Base-by-base conservation (phyloP, 441 rosid genomes). In the Corymbia citriodora region DNA sequence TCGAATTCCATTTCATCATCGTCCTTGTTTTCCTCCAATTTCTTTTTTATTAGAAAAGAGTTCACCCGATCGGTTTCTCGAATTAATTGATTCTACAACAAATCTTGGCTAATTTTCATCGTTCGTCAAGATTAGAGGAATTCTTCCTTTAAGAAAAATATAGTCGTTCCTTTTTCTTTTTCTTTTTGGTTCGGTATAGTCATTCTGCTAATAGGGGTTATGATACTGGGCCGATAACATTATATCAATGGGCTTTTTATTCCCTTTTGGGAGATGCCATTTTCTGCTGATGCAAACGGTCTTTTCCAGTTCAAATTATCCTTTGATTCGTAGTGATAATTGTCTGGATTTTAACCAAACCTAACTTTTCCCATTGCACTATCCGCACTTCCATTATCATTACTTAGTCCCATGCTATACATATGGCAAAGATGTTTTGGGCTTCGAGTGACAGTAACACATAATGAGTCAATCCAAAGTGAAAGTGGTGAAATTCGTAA, bases 361-460 rank as follows among this genome's bases (percentile, higher is more conserved):
- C 29, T 23, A 18, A 79, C 15, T 12, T 25, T 79, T 7, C 85
- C n/a, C 83, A 23, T 21, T 7, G 3, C 29, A 31, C 10, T 18
- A 31, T 31, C 40, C 3, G 79, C 45, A 68, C 31, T 18, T 15
- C 63, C 74, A 65, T n/a, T 31, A 31, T 31, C 45, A 9, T 68
- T 68, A 31, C 3, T 17, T 68, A 23, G 31, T 68, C 45, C 79
- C 45, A 4, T 68, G 23, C 45, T 12, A 0, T 68, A 19, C 79
- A 9, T 4, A 31, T 9, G 13, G 79, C 4, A 31, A 36, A 0
- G 45, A 17, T 68, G 23, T 31, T 31, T 68, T 17, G 9, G 7
- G 45, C 17, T 19, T 16, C 11, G 1, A 2, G 13, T 31, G 45
- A 68, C 1, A 1, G 23, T 17, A 31, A 5, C 1, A n/a, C 40